Conservation (phyloP, 768 basidiomycete genomes). For the Boletus reticuloceps region DNA sequence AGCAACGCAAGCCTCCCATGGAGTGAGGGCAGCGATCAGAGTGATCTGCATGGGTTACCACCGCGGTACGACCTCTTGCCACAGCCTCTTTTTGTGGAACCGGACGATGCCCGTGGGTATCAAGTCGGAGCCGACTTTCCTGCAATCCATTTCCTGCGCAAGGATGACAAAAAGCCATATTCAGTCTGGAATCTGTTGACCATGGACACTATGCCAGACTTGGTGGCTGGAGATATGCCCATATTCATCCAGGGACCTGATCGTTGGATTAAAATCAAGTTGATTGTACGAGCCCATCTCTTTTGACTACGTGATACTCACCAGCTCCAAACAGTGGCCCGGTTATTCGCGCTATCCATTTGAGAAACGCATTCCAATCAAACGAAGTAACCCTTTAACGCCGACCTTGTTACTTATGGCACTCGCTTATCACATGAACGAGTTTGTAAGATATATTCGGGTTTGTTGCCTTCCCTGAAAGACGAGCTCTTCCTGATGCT, state of each 20-base stretch:
- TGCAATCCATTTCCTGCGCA: slow-evolving; percentile 32
- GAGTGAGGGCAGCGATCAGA: slow-evolving; percentile 1
- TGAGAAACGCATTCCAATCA: slow-evolving; percentile 38
- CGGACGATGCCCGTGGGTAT: slow-evolving; percentile 2
- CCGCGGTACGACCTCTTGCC: slow-evolving; percentile 19
- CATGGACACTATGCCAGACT: slow-evolving; percentile 24
- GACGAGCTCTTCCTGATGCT: background rate
- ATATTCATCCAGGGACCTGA: slow-evolving; percentile 21
- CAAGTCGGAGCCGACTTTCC: slow-evolving; percentile 21
- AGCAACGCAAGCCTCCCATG: background rate
- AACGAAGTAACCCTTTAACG: slow-evolving; percentile 30
- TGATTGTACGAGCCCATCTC: slow-evolving; percentile 29
- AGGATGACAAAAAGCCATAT: slow-evolving; percentile 26
- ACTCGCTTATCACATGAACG: slow-evolving; percentile 31
- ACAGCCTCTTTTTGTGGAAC: slow-evolving; percentile 15
- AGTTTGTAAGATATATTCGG: slow-evolving; percentile 29
- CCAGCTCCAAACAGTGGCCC: slow-evolving; percentile 40
- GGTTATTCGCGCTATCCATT: slow-evolving; percentile 41
- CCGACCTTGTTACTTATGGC: slow-evolving; percentile 30
- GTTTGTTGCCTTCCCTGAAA: slow-evolving; percentile 22
- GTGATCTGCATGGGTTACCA: background rate
- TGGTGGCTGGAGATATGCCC: slow-evolving; percentile 18
- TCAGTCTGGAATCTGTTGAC: slow-evolving; percentile 21
- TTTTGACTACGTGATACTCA: background rate
- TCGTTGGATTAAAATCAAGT: slow-evolving; percentile 34